Conservation (phyloP, 2,329 filamentous ascomycete genomes). For the Gaeumannomyces tritici region DNA sequence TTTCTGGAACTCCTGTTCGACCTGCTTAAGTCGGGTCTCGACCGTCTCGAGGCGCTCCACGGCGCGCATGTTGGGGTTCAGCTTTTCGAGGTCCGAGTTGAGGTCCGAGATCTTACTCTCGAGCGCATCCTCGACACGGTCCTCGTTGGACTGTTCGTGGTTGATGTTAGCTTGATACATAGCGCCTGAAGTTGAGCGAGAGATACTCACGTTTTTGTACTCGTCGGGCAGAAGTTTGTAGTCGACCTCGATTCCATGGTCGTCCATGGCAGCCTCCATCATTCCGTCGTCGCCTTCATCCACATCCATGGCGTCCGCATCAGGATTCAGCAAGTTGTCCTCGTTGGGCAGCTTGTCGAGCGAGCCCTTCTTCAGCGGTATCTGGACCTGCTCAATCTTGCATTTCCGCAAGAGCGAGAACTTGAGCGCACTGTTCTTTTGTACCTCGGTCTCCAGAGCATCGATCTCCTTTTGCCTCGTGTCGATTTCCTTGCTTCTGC, state of each 20-base stretch:
- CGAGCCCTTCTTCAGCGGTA: conserved; percentile 69
- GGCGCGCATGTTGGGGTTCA: conserved; percentile 94
- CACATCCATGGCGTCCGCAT: conserved; percentile 86
- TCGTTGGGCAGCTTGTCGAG: conserved; percentile 83
- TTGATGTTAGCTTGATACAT: conserved; percentile 16
- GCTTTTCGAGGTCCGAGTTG: conserved; percentile 75
- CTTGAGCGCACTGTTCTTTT: conserved; percentile 74
- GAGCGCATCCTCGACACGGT: conserved; percentile 64
- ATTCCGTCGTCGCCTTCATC: conserved; percentile 59
- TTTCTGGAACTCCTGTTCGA: conserved; percentile 82
- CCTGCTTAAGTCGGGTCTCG: conserved; percentile 70
- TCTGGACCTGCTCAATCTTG: conserved; percentile 84
- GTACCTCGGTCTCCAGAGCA: conserved; percentile 72
- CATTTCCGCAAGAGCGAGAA: conserved; percentile 80
- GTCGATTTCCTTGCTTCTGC: conserved; percentile 77
- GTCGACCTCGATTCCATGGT: conserved; percentile 86
- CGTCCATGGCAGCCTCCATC: conserved; percentile 60
- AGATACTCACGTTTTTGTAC: conserved; percentile 57
- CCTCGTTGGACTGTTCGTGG: conserved; percentile 49
- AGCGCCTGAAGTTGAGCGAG: neutral
- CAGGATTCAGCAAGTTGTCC: conserved; percentile 64
- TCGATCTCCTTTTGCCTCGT: conserved; percentile 61
- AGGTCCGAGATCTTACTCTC: conserved; percentile 69
- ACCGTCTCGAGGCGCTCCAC: conserved; percentile 85
- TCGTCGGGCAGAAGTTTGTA: conserved; percentile 77